Base-by-base conservation (phyloP, 768 basidiomycete species). In the Amanita inopinata region DNA sequence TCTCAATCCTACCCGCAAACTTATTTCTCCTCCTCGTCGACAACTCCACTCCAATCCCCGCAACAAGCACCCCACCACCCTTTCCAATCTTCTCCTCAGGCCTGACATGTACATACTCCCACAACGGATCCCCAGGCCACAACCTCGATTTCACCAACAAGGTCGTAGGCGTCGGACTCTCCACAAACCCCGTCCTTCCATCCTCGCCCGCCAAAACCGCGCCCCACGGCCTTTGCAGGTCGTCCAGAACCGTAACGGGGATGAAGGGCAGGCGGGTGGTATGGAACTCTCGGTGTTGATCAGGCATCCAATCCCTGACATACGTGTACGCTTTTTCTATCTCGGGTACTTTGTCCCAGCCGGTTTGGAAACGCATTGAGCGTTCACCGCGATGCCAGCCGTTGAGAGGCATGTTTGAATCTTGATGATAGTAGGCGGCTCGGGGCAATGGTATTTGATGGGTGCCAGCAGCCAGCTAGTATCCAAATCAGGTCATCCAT, bases 1-100 rank as follows among this genome's bases (percentile, higher is more conserved):
- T 62, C 1, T 56, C 52, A 11, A 76, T 57, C 11, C 52, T 50
- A 3, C 80, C 79, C 0, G 76, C 73, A 45, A 81, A 73, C 55
- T 80, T 81, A 51, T 80, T 80, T 51, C 80, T 65, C 49, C 76
- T 55, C 23, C 80, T 58, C 1, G 76, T 76, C 11, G 65, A 56
- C 30, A 76, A 65, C 46, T 81, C 75, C 11, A 80, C 67, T 3
- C 78, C 80, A 27, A 80, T 69, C 0, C 79, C 78, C 4, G 76
- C 75, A 9, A 72, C 59, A 3, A 78, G 55, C 43, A 60, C 48
- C 20, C 50, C 55, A 10, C 47, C 53, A n/a, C n/a, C n/a, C n/a
- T n/a, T n/a, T 11, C 57, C 2, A 51, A 48, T 19, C 50, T 55
- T 7, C 48, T 52, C n/a, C 52, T 48, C 15, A 38, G 31, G 14